Evolutionary conservation across 306 rosid genomes (phyloP).

Genomic region (cucumber (Cucumis sativus)): Cucumber_9930_V3 NC_026657.2:37922501-37923000

Average conservation of each 20-base stretch:
- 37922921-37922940: constrained; percentile 4
- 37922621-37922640: background rate
- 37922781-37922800: constrained; percentile 34
- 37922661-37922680: background rate
- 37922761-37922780: background rate
- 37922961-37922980: constrained; percentile 67
- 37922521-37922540: background rate
- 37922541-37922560: background rate
- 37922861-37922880: constrained; percentile 93
- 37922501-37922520: background rate
- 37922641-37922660: background rate
- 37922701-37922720: background rate
- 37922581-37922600: background rate
- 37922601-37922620: background rate
- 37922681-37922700: background rate
- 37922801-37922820: constrained; percentile 98
- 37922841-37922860: constrained; percentile 95
- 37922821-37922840: constrained; percentile 96
- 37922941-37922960: constrained; percentile 1
- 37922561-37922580: background rate
- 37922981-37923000: constrained; percentile 74
- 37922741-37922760: background rate
- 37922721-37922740: too few species aligned
- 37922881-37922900: constrained; percentile 89
- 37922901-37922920: constrained; percentile 29